phyloP scores from a whole-genome alignment of 495 filamentous ascomycete genomes.

The Hypoxylon intermedium region DNA sequence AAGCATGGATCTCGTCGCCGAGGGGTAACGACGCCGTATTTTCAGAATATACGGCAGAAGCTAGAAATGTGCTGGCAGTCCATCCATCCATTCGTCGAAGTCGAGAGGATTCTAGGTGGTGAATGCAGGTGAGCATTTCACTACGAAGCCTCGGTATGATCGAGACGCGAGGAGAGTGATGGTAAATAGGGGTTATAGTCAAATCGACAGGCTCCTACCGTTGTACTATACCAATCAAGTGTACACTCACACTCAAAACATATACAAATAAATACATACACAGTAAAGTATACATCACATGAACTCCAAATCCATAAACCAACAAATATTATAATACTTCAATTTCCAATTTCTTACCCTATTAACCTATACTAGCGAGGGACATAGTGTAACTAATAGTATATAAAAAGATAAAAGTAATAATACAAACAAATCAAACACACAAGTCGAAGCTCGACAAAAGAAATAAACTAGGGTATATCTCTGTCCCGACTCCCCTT shows the following conservation, averaged over 20 bases:
- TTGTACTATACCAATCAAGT: conserved; percentile 3
- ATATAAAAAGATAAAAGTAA: conserved; percentile 21
- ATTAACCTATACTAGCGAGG: conserved; percentile 20
- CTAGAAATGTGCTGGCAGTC: neutral
- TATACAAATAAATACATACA: neutral
- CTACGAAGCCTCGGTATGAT: neutral
- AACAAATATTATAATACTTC: neutral
- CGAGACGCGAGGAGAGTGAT: neutral
- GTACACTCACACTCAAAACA: conserved; percentile 9
- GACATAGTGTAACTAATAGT: conserved; percentile 11
- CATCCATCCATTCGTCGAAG: too few species aligned
- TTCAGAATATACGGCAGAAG: too few species aligned
- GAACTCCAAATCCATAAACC: too few species aligned
- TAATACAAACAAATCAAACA: conserved; percentile 1
- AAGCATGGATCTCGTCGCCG: too few species aligned
- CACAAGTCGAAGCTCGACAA: conserved; percentile 22
- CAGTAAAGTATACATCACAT: neutral
- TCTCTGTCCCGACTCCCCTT: conserved; percentile 4
- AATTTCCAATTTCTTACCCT: conserved; percentile 20
- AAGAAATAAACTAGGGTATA: conserved; percentile 36
- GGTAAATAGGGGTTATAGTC: neutral
- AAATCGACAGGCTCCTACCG: neutral
- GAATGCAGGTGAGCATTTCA: neutral
- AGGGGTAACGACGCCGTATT: too few species aligned
- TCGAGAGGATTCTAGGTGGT: too few species aligned